These are phyloP conservation scores for Filobasidium floriforme DNA, from an alignment of 768 basidiomycete species.

Conservation along the genomic window DNA sequence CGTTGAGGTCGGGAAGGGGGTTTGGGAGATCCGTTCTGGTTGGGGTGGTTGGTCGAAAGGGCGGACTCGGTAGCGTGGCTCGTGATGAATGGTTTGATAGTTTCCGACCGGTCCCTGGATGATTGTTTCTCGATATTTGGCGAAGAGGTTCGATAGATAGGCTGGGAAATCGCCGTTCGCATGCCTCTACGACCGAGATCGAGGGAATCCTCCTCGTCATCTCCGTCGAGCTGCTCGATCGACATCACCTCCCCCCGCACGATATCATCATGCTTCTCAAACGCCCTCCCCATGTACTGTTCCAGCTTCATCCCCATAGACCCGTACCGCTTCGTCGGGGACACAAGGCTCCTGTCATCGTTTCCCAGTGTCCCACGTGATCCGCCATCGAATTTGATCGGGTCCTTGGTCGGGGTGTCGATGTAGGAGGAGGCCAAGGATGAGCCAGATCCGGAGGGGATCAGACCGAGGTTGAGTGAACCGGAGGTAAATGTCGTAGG, in stretches of 20 bases:
- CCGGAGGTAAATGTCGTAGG: not conserved
- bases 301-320: slow-evolving; percentile 2
- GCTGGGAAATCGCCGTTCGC: not conserved
- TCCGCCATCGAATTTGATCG: not conserved
- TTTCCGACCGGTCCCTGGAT: too few relatives aligned
- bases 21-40: not conserved
- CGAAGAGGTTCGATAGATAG: too few relatives aligned
- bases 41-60: not conserved
- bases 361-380: not conserved
- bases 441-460: not conserved
- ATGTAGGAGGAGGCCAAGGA: not conserved
- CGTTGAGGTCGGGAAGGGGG: not conserved
- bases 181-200: not conserved
- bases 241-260: not conserved
- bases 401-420: not conserved
- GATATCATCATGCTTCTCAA: not conserved
- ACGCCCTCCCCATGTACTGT: not conserved
- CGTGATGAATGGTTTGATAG: not conserved
- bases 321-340: not conserved
- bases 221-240: not conserved
- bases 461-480: not conserved
- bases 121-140: too few relatives aligned
- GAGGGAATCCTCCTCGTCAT: not conserved
- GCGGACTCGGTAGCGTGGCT: not conserved
- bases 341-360: not conserved